Evolutionary conservation across 148 eudicot species (phyloP).

Genomic region (Persicaria maculosa): DNA sequence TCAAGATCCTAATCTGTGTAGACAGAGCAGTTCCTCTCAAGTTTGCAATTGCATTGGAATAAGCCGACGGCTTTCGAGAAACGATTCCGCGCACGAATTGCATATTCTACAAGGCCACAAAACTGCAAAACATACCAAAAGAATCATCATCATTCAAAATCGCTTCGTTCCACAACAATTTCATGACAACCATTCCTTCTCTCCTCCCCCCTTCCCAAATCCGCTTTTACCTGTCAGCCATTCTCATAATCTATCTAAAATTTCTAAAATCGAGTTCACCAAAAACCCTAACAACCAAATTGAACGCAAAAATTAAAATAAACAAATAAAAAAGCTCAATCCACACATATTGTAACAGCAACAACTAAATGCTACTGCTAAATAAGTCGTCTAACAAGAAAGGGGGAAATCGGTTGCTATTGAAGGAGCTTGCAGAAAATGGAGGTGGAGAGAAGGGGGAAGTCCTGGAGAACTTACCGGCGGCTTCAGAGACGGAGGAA

Average conservation of each 20-base stretch:
- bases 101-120: constrained; percentile 19
- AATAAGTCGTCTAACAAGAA: not conserved
- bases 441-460: not conserved
- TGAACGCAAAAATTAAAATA: not conserved
- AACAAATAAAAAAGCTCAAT: not conserved
- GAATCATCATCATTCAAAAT: not conserved
- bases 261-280: not conserved
- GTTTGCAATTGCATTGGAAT: constrained; percentile 1
- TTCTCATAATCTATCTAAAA: not conserved
- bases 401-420: not conserved
- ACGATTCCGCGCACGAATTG: constrained; percentile 28
- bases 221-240: not conserved
- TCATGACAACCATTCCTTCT: not conserved
- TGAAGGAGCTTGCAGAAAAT: not conserved
- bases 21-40: constrained; percentile 9
- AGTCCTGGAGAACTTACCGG: not conserved
- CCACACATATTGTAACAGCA: not conserved
- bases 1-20: constrained; percentile 23
- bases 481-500: not conserved
- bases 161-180: not conserved
- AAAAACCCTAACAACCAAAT: not conserved
- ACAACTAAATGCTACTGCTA: not conserved
- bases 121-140: not conserved
- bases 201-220: not conserved
- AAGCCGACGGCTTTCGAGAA: constrained; percentile 15